A percentile compares a stretch with the other conserved stretches of the same genome.
phyloP scores from a whole-genome alignment of 139 green algal species.

The Gonium pectorale region DNA sequence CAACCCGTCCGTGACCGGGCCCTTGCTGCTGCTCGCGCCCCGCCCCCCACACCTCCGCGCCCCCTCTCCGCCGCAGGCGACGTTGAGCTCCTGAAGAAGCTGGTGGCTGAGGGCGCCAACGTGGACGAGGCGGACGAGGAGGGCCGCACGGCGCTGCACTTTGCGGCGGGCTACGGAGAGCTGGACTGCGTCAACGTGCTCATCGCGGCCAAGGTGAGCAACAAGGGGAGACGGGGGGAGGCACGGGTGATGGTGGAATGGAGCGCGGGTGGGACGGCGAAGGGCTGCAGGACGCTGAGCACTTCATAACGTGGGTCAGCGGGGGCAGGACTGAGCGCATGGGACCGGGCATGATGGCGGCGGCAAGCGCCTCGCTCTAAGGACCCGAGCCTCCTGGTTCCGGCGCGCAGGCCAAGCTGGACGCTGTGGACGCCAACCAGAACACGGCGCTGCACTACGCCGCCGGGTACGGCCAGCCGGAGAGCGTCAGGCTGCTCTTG shows the following conservation, averaged over 20 bases:
- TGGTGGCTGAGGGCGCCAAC: constrained; percentile 72
- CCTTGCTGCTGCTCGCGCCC: no score
- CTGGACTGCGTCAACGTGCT: constrained; percentile 83
- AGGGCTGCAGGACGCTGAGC: neutral
- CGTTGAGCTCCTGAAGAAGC: constrained; percentile 79
- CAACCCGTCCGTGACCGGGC: no score
- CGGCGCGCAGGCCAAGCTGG: constrained; percentile 72
- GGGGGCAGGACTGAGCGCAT: no score
- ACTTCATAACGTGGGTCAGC: no score
- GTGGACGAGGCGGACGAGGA: constrained; percentile 94
- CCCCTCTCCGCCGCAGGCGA: constrained; percentile 32
- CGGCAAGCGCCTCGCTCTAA: no score
- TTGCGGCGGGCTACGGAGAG: constrained; percentile 94
- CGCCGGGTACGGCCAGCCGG: constrained; percentile 90
- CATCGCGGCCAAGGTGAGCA: constrained; percentile 79
- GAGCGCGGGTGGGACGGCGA: neutral
- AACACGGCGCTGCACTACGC: constrained; percentile 96
- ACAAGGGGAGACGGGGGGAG: constrained; percentile 14
- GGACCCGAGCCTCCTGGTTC: neutral
- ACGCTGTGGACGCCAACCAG: constrained; percentile 91
- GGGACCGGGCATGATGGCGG: no score
- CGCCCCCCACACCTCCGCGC: neutral
- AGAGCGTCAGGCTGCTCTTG: constrained; percentile 81
- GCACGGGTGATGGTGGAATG: constrained; percentile 42
- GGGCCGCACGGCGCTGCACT: constrained; percentile 96